phyloP scores from a whole-genome alignment of 345 rosid genomes.

The Hypericum androsaemum region DNA sequence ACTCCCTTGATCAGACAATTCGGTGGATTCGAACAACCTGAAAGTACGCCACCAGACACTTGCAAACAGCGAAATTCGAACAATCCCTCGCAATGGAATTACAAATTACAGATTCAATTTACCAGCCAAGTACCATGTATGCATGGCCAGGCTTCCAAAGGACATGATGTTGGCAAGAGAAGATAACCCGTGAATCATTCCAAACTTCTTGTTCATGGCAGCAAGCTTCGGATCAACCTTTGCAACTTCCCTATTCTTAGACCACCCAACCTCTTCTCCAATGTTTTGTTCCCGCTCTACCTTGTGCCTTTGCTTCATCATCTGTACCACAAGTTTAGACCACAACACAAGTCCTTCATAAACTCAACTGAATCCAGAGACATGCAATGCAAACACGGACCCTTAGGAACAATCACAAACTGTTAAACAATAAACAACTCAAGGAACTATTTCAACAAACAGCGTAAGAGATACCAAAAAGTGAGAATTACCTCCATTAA shows the following conservation, averaged over 20 bases:
- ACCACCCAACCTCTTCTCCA: constrained; percentile 77
- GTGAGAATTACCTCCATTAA: background rate
- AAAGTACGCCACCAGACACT: too few species aligned
- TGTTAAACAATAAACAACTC: too few species aligned
- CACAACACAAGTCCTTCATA: background rate
- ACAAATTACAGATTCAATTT: constrained; percentile 59
- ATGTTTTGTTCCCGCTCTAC: constrained; percentile 72
- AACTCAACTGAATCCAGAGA: too few species aligned
- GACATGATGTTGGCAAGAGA: constrained; percentile 87
- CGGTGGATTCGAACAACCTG: too few species aligned
- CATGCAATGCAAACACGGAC: background rate
- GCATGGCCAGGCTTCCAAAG: constrained; percentile 92
- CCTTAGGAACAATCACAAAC: background rate
- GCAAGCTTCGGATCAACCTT: constrained; percentile 81
- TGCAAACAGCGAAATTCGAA: background rate
- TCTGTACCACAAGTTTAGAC: constrained; percentile 28
- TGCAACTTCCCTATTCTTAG: constrained; percentile 77
- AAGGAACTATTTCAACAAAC: too few species aligned
- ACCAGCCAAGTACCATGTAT: constrained; percentile 94
- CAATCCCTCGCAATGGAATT: background rate
- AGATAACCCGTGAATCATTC: constrained; percentile 95
- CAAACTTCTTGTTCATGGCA: constrained; percentile 96
- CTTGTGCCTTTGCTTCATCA: constrained; percentile 98
- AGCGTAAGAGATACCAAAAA: background rate
- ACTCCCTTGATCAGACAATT: too few species aligned